Evolutionary conservation across 169 alveolate genomes (phyloP).

Genomic region (Neospora caninum): DNA sequence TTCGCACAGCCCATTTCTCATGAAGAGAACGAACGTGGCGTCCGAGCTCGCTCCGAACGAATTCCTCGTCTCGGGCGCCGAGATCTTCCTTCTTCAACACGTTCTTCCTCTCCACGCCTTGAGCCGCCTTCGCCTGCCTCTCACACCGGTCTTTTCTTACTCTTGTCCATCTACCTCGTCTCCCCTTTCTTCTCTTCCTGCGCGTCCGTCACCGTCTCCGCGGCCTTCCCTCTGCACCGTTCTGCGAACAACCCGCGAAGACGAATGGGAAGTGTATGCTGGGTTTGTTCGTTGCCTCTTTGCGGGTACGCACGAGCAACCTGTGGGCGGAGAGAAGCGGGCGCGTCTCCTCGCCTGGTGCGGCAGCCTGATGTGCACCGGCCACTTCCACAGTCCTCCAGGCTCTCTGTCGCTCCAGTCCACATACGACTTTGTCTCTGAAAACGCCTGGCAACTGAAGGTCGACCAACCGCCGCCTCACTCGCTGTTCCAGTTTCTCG

Average conservation of each 20-base stretch:
- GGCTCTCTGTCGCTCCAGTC: neutral
- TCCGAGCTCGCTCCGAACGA: neutral
- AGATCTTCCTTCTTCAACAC: neutral
- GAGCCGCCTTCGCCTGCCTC: neutral
- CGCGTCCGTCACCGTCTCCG: neutral
- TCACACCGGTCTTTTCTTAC: neutral
- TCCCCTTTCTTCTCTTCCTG: neutral
- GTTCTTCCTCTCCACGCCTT: neutral
- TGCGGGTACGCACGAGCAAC: neutral
- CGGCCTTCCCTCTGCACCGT: neutral
- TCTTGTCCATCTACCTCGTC: neutral
- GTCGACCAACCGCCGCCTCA: constrained; percentile 4
- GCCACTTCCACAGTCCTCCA: constrained; percentile 15
- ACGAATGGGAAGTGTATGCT: neutral
- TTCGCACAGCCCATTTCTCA: neutral
- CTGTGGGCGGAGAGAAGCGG: neutral
- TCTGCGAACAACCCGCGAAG: neutral
- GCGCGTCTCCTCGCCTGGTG: neutral
- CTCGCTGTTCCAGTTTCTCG: neutral
- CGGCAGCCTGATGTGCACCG: neutral
- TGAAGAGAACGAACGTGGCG: neutral
- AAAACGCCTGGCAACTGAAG: neutral
- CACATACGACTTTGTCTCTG: neutral
- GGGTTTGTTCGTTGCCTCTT: neutral
- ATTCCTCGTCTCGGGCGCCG: neutral